These are phyloP conservation scores for Malassezia pachydermatis DNA, from an alignment of 1,284 basidiomycete genomes.

Conservation along the genomic window DNA sequence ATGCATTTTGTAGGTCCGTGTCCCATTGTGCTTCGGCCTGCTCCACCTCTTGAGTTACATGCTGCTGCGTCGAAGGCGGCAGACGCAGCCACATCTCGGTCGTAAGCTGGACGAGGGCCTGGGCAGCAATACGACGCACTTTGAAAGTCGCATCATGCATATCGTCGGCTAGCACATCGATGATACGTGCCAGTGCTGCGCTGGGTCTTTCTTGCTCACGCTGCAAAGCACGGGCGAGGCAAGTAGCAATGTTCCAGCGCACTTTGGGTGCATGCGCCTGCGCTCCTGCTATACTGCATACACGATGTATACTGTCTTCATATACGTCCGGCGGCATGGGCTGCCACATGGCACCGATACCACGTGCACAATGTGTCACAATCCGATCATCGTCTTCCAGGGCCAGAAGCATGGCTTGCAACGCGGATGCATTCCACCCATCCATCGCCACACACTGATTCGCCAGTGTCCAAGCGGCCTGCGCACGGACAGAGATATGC, in stretches of 20 bases:
- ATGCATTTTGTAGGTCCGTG: neutral
- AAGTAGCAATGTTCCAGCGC: slow-evolving; percentile 14
- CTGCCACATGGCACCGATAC: slow-evolving; percentile 5
- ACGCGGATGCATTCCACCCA: neutral
- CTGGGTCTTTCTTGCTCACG: neutral
- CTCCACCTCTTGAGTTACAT: neutral
- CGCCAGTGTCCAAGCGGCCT: slow-evolving; percentile 13
- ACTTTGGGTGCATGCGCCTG: slow-evolving; percentile 7
- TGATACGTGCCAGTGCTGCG: neutral
- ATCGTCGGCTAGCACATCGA: neutral
- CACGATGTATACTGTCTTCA: neutral
- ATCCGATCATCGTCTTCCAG: slow-evolving; percentile 7
- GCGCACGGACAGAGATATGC: neutral
- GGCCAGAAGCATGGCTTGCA: neutral
- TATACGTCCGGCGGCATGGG: neutral
- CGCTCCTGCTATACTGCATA: neutral
- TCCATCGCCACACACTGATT: slow-evolving; percentile 3
- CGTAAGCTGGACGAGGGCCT: slow-evolving; percentile 3
- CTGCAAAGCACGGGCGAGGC: neutral
- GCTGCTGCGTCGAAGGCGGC: neutral
- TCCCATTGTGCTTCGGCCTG: slow-evolving; percentile 3
- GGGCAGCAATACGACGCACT: slow-evolving; percentile 12
- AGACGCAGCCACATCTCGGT: neutral
- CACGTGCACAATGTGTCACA: slow-evolving; percentile 9
- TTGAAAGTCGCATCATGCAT: slow-evolving; percentile 11